A percentile compares a stretch with the other conserved stretches of the same genome.
Conservation (phyloP, 495 filamentous ascomycete genomes). For the Delitschia confertaspora region DNA sequence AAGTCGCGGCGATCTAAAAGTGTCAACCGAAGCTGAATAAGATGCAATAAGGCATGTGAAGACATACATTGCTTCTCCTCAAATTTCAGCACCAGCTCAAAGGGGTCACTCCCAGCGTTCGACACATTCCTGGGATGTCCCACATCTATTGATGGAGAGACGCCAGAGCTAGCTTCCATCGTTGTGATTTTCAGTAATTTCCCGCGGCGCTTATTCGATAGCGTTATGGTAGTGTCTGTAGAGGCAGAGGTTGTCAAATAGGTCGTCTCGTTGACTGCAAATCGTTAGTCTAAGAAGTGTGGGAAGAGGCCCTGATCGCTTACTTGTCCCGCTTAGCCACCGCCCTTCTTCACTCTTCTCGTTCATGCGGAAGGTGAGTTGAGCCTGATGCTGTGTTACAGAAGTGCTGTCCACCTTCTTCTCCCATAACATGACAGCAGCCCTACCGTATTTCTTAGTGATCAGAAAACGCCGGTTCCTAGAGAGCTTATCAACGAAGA, state of each 20-base stretch:
- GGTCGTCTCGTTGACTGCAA: not conserved
- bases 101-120: not conserved
- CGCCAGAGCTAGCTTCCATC: conserved; percentile 11
- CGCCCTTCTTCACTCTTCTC: not conserved
- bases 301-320: not conserved
- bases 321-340: conserved; percentile 2
- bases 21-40: not conserved
- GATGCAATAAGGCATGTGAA: not conserved
- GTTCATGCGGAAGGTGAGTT: conserved; percentile 1
- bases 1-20: conserved; percentile 12
- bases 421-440: conserved; percentile 19
- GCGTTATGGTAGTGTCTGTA: conserved; percentile 9
- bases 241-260: not conserved
- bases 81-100: conserved; percentile 12
- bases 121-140: not conserved
- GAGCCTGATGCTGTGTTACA: not conserved
- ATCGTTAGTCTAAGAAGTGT: not conserved
- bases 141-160: not conserved
- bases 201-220: conserved; percentile 9
- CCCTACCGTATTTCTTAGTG: conserved; percentile 8
- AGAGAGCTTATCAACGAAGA: conserved; percentile 1
- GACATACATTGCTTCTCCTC: conserved; percentile 2
- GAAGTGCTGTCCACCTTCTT: not conserved
- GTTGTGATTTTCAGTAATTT: conserved; percentile 5
- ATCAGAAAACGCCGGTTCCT: conserved; percentile 3